A percentile compares a stretch with the other conserved stretches of the same genome.
phyloP scores from a whole-genome alignment of 2,329 filamentous ascomycete genomes.

The Gremmenia infestans region DNA sequence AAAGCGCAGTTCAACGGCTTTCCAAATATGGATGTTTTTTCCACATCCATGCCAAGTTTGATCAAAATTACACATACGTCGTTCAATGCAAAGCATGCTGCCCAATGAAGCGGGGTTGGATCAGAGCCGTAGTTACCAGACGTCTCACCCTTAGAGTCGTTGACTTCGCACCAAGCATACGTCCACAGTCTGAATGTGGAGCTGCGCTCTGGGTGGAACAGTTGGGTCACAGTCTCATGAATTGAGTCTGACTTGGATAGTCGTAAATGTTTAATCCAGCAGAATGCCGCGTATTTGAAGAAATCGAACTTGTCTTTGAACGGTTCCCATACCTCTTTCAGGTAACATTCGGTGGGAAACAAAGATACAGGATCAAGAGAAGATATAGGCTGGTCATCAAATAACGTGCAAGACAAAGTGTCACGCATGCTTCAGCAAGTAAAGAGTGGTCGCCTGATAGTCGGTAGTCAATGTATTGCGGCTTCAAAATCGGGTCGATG shows the following conservation, averaged over 20 bases:
- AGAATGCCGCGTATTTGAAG: not conserved
- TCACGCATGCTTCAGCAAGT: not conserved
- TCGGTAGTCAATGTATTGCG: not conserved
- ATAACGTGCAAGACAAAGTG: not conserved
- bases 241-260: not conserved
- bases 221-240: not conserved
- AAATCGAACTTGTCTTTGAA: not conserved
- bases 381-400: not conserved
- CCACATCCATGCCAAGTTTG: not conserved
- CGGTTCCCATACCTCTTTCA: not conserved
- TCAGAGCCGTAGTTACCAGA: too few relatives aligned
- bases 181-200: not conserved
- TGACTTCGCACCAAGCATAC: too few relatives aligned
- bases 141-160: too few relatives aligned
- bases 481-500: not conserved
- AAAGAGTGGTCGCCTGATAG: not conserved
- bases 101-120: not conserved
- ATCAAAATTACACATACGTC: not conserved
- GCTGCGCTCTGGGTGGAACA: not conserved
- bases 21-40: not conserved
- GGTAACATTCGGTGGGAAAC: not conserved
- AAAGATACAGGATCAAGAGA: not conserved
- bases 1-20: not conserved
- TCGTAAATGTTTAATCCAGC: not conserved
- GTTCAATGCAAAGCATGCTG: not conserved